Evolutionary conservation across 78 protist genomes (phyloP).

Genomic region (Corallochytrium limacisporum): DNA sequence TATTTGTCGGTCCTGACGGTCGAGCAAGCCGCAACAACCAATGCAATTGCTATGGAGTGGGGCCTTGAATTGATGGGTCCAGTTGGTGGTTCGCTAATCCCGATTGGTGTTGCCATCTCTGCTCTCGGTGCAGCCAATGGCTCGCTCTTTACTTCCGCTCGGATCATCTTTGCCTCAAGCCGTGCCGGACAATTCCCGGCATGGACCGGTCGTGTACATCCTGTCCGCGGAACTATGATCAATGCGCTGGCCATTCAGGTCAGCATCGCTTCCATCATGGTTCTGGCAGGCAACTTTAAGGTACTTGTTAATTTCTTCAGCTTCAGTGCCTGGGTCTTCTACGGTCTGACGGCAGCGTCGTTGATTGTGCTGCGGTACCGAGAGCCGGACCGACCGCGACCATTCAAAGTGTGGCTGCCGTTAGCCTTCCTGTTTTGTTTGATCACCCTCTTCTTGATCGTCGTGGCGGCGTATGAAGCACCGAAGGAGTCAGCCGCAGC

Average conservation of each 20-base stretch:
- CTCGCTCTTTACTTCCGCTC: not conserved
- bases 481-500: too few species aligned
- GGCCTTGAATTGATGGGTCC: not conserved
- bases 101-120: not conserved
- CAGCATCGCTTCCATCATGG: not conserved
- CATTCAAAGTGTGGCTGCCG: not conserved
- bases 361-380: not conserved
- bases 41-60: not conserved
- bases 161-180: not conserved
- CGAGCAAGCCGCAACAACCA: not conserved
- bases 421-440: not conserved
- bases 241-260: not conserved
- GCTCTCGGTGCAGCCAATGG: constrained; percentile 25
- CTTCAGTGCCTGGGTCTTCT: not conserved
- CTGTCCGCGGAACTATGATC: not conserved
- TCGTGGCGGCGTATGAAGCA: too few species aligned
- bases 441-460: not conserved
- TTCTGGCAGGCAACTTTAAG: not conserved
- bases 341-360: not conserved
- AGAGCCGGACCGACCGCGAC: not conserved
- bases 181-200: not conserved
- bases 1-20: constrained; percentile 9
- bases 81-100: not conserved
- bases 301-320: not conserved
- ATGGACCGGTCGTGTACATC: not conserved